Conservation (phyloP, 176 grass and related monocot genomes). For the Oryza meridionalis region DNA sequence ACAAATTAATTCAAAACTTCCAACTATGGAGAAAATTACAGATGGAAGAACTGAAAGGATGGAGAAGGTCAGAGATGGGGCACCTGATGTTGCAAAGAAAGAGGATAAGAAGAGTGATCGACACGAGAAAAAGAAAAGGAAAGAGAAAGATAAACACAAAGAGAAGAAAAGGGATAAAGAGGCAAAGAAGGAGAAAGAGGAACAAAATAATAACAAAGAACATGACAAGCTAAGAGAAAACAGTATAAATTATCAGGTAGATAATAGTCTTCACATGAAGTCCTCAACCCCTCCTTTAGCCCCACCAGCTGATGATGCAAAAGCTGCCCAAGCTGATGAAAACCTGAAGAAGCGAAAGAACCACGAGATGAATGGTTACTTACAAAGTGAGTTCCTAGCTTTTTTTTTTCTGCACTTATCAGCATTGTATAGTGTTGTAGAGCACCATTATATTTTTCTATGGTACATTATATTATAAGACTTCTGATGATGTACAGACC, state of each 20-base stretch:
- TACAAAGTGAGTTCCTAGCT: constrained; percentile 70
- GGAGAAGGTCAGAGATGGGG: constrained; percentile 59
- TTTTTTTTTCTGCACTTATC: constrained; percentile 28
- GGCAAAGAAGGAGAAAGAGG: constrained; percentile 64
- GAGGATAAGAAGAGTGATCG: constrained; percentile 53
- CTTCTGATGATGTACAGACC: constrained; percentile 73
- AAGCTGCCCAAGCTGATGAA: constrained; percentile 46
- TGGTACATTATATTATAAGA: constrained; percentile 67
- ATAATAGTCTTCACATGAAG: constrained; percentile 56
- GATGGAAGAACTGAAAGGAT: constrained; percentile 59
- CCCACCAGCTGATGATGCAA: constrained; percentile 40
- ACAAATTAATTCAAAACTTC: constrained; percentile 41
- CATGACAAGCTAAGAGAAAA: constrained; percentile 57
- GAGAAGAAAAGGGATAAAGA: constrained; percentile 74
- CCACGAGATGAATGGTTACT: constrained; percentile 67
- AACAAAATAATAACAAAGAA: constrained; percentile 52
- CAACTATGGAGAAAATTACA: constrained; percentile 56
- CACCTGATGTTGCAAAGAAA: constrained; percentile 47
- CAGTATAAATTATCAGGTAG: constrained; percentile 49
- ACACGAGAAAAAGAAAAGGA: constrained; percentile 69
- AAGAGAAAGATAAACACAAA: constrained; percentile 68
- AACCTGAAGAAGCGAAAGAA: constrained; percentile 76
- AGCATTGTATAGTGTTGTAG: constrained; percentile 47
- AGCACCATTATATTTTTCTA: constrained; percentile 54
- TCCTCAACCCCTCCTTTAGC: constrained; percentile 42